Evolutionary conservation across 768 basidiomycete species (phyloP).

Genomic region (Kwoniella europaea): DNA sequence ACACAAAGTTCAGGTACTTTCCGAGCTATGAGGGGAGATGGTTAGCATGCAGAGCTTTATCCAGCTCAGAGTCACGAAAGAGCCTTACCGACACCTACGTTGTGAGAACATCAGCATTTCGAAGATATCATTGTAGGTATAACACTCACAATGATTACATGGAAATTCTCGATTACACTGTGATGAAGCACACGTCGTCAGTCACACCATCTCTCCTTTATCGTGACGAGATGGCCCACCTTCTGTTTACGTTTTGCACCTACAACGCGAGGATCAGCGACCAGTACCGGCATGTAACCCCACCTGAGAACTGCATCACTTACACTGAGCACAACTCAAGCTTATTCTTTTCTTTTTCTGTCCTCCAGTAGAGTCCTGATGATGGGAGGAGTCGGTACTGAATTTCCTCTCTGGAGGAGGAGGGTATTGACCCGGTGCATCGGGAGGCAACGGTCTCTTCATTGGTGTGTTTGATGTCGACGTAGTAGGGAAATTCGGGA

Average conservation of each 20-base stretch:
- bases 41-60: background rate
- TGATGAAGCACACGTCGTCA: conserved; percentile 12
- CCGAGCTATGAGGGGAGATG: conserved; percentile 26
- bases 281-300: background rate
- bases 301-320: conserved; percentile 11
- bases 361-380: conserved; percentile 3
- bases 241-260: conserved; percentile 55
- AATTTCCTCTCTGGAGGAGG: conserved; percentile 32
- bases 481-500: conserved; percentile 11
- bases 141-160: conserved; percentile 55
- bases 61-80: background rate
- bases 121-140: too few relatives aligned
- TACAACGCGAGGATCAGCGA: conserved; percentile 19
- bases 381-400: conserved; percentile 28
- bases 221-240: conserved; percentile 27
- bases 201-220: background rate
- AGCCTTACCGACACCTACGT: conserved; percentile 39
- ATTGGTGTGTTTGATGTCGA: conserved; percentile 16
- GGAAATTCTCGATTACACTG: conserved; percentile 57
- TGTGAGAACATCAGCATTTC: background rate
- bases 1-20: conserved; percentile 58
- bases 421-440: conserved; percentile 10
- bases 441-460: conserved; percentile 24
- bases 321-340: conserved; percentile 53
- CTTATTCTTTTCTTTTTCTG: conserved; percentile 53